Evolutionary conservation across 768 basidiomycete genomes (phyloP), one percentile per base, ranked within the genome.

Genomic region (Mycena rosella): DNA sequence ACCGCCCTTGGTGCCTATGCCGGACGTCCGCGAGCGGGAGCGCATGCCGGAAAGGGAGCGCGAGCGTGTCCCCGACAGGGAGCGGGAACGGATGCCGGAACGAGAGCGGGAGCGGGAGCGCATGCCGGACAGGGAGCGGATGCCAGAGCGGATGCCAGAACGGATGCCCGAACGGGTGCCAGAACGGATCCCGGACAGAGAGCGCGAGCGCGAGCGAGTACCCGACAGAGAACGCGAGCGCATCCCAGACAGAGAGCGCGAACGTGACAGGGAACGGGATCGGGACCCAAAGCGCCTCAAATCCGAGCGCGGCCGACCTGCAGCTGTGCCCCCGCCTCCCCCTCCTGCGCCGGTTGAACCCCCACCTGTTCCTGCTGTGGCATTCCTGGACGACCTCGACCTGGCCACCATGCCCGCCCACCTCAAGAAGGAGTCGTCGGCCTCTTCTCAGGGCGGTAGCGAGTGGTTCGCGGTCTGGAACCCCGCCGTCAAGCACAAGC

Each of bases 401-500:
- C 79, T 80, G 26, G 71, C 78, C 61, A 75, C 66, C 11, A 74
- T 83, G 14, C 80, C 83, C 2, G 75, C 83, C 2, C 82, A 84
- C 44, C 73, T 83, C 51, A 84, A 83, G 72, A 86, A 85, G 70
- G 85, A 92, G 74, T 58, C 48, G 22, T 10, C 64, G 15, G 44
- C 59, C 32, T 38, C 59, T 5, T 20, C 63, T 27, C 60, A 57
- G 10, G 49, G 60, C n/a, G 91, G 90, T 3, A 77, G 79, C 40
- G 91, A 92, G 74, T 93, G 91, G 91, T 88, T 90, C 75, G 90
- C 88, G n/a, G 83, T 90, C 52, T 91, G 89, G 81, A 91, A 89
- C 74, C 87, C 88, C 54, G 27, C 63, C 6, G 55, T 71, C 30
- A 87, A 88, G 75, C 84, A 84, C 51, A 89, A 90, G 74, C 84